These are phyloP conservation scores for Thalassiosira profunda DNA, from an alignment of 108 stramenopile species.

Conservation along the genomic window DNA sequence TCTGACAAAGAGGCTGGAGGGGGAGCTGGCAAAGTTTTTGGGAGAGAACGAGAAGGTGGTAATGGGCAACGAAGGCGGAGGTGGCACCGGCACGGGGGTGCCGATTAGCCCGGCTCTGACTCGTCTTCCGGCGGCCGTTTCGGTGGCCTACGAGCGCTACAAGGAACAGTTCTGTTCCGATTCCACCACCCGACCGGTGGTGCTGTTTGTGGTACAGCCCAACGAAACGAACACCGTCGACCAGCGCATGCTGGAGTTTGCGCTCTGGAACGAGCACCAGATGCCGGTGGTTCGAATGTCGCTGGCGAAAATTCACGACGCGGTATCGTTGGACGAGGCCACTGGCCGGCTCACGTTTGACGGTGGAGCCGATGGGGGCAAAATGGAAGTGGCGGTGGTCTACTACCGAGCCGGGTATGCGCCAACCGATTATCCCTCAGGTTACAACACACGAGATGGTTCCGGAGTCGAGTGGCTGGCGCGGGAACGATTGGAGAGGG, in stretches of 20 bases:
- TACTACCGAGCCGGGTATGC: conserved; percentile 98
- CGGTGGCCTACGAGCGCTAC: conserved; percentile 80
- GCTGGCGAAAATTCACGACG: conserved; percentile 55
- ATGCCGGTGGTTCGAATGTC: conserved; percentile 85
- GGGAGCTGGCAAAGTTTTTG: conserved; percentile 42
- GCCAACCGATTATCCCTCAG: conserved; percentile 93
- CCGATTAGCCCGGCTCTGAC: conserved; percentile 85
- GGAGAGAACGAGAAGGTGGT: conserved; percentile 55
- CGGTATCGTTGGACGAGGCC: conserved; percentile 38
- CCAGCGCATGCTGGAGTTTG: conserved; percentile 94
- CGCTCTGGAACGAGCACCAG: conserved; percentile 80
- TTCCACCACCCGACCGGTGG: conserved; percentile 28
- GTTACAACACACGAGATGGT: conserved; percentile 44
- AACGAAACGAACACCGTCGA: conserved; percentile 97
- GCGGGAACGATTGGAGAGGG: conserved; percentile 78
- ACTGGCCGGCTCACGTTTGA: conserved; percentile 53
- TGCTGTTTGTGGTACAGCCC: conserved; percentile 95
- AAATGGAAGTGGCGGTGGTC: conserved; percentile 77
- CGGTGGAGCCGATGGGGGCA: conserved; percentile 12
- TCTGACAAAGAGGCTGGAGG: conserved; percentile 54
- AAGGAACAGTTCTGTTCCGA: conserved; percentile 26
- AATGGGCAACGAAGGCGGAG: neutral
- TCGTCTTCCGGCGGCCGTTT: conserved; percentile 74
- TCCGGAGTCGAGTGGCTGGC: conserved; percentile 91
- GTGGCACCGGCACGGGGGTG: conserved; percentile 51